Base-by-base conservation (phyloP, 768 basidiomycete species). In the Amanita pallidorosea region DNA sequence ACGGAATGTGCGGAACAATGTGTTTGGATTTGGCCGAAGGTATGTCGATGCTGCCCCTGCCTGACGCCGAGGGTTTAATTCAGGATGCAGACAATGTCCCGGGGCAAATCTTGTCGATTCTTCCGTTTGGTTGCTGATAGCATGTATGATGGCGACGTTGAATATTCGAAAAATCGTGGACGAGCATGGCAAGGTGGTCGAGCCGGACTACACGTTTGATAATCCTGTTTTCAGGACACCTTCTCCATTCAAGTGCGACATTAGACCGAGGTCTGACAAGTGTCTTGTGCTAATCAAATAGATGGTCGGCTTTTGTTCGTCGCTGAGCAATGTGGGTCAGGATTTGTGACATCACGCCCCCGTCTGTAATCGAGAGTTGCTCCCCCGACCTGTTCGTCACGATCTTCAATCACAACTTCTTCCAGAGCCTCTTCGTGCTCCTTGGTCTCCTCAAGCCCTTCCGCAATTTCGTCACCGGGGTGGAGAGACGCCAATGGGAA, bases 91-190 rank as follows among this genome's bases (percentile, higher is more conserved):
- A 48, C 73, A 72, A 33, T 86, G 84, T 60, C 85, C 85, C 1
- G 85, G 85, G 15, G 57, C n/a, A 33, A 65, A 82, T 59, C 72
- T 86, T 29, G 77, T 79, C 52, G 84, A 86, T 53, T 72, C 75
- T 3, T 80, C 80, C 1, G 64, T 74, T 35, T 85, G 83, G 80
- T 60, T 83, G 22, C 64, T 80, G 15, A 67, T 80, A 17, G 73
- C 74, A 2, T 68, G 69, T 12, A 75, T 81, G 62, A 64, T 85
- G 8, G 77, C 81, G 1, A 78, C 78, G 42, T 60, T 84, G 36
- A 72, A 82, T 51, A 73, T 85, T 8, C 56, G 62, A 31, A 79
- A 75, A 61, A 65, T 75, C n/a, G 60, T 69, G 18, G 79, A 81
- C 44, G 72, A 72, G 33, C 57, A 63, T 6, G 82, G 81, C 4